Base-by-base conservation (phyloP, 345 rosid species). In the Mercurialis annua region DNA sequence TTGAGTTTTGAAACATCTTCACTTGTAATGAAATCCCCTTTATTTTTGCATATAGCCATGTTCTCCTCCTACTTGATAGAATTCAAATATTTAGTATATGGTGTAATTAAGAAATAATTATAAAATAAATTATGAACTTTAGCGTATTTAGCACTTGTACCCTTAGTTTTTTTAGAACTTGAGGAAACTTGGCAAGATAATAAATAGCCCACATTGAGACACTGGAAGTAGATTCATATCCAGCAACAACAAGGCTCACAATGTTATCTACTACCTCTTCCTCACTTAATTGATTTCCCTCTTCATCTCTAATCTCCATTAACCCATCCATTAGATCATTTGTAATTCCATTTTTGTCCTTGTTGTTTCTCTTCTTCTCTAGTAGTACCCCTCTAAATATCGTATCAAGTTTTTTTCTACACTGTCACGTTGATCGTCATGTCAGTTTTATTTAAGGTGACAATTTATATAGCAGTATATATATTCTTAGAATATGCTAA, bases 31-130 rank as follows among this genome's bases (percentile, higher is more conserved):
- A 77, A 72, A 24, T 62, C 78, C 5, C 72, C 81, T n/a, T 61
- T 78, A 62, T 46, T 67, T 47, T 53, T 56, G 67, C 58, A 48
- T 1, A 73, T 11, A 2, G 52, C 65, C 71, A 66, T 65, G 69
- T 82, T 82, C 71, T 80, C 84, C 59, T 82, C 86, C 82, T 69
- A n/a, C n/a, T n/a, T n/a, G n/a, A n/a, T n/a, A n/a, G 43, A 5
- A 23, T 7, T 53, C 14, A 26, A 26, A 52, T 20, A 7, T 50
- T 4, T 2, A 50, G 4, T 50, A 20, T 10, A 50, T 43, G 10
- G 2, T 47, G 21, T 2, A 47, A 4, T 36, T 36, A 36, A 3
- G 9, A 36, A 36, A 36, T 36, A 4, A 36, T 3, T 3, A 36
- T 4, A 36, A 36, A 36, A 36, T 3, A 36, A 36, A 36, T 3